Evolutionary conservation across 176 grass and related monocot genomes (phyloP).

Genomic region (Urochloa ruziziensis): DNA sequence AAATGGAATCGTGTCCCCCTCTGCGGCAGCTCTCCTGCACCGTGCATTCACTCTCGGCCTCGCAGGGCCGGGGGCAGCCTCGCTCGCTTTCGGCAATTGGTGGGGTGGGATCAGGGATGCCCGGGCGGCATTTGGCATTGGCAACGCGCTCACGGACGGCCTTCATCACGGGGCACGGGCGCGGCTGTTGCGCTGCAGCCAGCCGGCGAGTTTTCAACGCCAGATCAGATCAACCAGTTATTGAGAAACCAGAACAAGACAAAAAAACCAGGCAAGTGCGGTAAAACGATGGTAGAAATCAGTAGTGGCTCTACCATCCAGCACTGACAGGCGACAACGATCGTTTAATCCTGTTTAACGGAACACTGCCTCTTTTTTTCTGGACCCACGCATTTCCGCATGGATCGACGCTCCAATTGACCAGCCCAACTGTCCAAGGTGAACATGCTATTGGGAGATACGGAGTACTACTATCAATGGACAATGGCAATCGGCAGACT

Average conservation of each 20-base stretch:
- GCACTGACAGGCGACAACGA: not conserved
- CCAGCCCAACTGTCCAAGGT: too few relatives aligned
- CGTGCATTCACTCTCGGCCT: not conserved
- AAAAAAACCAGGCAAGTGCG: not conserved
- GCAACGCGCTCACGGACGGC: too few relatives aligned
- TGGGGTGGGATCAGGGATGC: not conserved
- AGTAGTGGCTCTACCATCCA: not conserved
- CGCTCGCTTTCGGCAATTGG: conserved; percentile 2
- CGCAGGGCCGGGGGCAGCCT: not conserved
- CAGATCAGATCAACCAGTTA: not conserved
- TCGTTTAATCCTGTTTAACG: not conserved
- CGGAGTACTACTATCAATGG: too few relatives aligned
- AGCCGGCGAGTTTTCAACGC: not conserved
- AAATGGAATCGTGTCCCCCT: not conserved
- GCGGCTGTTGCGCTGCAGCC: not conserved
- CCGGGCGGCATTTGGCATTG: too few relatives aligned
- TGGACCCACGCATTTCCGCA: not conserved
- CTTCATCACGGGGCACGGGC: not conserved
- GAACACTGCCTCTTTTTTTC: not conserved
- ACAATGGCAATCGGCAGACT: too few relatives aligned
- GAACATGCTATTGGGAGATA: not conserved
- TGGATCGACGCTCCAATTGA: not conserved
- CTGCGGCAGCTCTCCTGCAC: not conserved
- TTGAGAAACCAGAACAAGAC: not conserved
- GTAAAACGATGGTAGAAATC: not conserved